These are phyloP conservation scores for Xylariales sp. DNA, from an alignment of 2,329 filamentous ascomycete species.

Conservation along the genomic window DNA sequence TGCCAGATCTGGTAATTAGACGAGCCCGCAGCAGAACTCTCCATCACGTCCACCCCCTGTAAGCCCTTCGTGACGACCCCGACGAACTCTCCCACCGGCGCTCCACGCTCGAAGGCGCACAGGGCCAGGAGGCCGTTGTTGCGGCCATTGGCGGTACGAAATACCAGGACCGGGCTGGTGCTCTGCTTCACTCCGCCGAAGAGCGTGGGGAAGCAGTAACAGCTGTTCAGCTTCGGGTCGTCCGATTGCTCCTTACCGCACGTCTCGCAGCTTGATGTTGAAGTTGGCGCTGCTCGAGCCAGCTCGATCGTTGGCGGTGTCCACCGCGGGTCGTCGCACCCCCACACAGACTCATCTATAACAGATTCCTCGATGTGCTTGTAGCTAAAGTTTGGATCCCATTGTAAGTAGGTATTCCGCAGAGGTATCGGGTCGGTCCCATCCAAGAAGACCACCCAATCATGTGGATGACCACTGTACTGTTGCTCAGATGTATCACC, in stretches of 20 bases:
- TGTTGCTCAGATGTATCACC: constrained; percentile 32
- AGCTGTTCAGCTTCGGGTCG: constrained; percentile 40
- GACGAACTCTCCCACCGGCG: constrained; percentile 51
- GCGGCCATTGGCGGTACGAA: constrained; percentile 45
- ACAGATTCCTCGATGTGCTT: constrained; percentile 44
- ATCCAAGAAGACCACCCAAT: constrained; percentile 44
- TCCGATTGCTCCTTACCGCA: constrained; percentile 48
- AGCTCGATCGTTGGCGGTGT: constrained; percentile 22
- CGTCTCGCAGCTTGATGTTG: constrained; percentile 35
- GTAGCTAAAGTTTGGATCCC: constrained; percentile 41
- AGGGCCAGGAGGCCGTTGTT: constrained; percentile 49
- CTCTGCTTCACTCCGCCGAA: constrained; percentile 39
- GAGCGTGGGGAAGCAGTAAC: constrained; percentile 48
- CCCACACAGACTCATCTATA: constrained; percentile 44
- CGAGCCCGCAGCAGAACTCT: constrained; percentile 30
- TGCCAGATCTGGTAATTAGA: constrained; percentile 54
- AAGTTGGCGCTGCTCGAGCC: constrained; percentile 13
- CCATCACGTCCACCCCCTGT: constrained; percentile 50
- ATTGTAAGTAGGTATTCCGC: constrained; percentile 39
- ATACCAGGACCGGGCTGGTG: constrained; percentile 43
- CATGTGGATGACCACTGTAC: constrained; percentile 45
- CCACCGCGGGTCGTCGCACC: constrained; percentile 43
- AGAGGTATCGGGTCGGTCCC: constrained; percentile 34
- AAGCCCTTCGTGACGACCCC: constrained; percentile 50
- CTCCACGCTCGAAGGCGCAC: constrained; percentile 44